phyloP scores from a whole-genome alignment of 2,329 filamentous ascomycete genomes.

The Fusarium penzigii region DNA sequence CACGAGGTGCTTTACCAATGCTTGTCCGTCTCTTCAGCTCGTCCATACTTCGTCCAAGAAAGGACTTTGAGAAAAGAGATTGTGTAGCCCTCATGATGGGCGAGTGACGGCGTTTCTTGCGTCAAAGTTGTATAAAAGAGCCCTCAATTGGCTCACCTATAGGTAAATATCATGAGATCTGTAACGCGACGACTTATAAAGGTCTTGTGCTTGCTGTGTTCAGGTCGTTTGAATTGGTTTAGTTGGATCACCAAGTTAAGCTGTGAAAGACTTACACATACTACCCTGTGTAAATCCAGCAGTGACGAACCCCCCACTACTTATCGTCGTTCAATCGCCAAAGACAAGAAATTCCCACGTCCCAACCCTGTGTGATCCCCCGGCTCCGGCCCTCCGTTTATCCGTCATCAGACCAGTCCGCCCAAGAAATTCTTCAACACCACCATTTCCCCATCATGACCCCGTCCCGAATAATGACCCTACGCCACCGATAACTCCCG shows the following conservation, averaged over 20 bases:
- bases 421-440: slow-evolving; percentile 27
- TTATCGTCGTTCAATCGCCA: not conserved
- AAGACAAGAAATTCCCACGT: not conserved
- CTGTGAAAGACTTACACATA: slow-evolving; percentile 10
- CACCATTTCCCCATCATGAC: slow-evolving; percentile 8
- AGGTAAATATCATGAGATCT: slow-evolving; percentile 23
- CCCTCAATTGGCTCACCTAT: slow-evolving; percentile 33
- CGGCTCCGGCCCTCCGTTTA: slow-evolving; percentile 17
- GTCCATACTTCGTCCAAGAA: slow-evolving; percentile 59
- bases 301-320: not conserved
- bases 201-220: not conserved
- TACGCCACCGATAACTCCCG: slow-evolving; percentile 25
- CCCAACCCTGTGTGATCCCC: not conserved
- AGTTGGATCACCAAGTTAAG: not conserved
- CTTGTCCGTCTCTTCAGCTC: slow-evolving; percentile 59
- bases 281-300: slow-evolving; percentile 10
- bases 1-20: slow-evolving; percentile 45
- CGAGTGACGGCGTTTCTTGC: not conserved
- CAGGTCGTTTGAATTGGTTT: not conserved
- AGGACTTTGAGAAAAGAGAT: slow-evolving; percentile 50
- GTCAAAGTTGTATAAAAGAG: slow-evolving; percentile 14
- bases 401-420: slow-evolving; percentile 23
- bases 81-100: slow-evolving; percentile 50
- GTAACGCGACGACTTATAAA: not conserved
- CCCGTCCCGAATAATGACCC: slow-evolving; percentile 26